phyloP scores from a whole-genome alignment of 805 yeast species.

The Maudiozyma turicensis region DNA sequence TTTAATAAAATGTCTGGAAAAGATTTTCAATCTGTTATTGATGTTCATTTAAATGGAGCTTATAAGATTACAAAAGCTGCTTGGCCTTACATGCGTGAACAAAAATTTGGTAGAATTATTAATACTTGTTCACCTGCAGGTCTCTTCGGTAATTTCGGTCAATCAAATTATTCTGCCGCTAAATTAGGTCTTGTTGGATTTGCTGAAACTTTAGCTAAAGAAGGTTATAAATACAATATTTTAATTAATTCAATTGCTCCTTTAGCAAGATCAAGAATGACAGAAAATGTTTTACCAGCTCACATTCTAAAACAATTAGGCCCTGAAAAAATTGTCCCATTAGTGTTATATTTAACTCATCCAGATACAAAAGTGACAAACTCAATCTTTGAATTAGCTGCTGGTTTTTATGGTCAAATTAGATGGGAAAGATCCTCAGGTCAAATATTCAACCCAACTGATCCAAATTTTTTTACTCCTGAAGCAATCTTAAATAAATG shows the following conservation, averaged over 20 bases:
- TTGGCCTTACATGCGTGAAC: slow-evolving; percentile 82
- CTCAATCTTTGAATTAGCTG: slow-evolving; percentile 85
- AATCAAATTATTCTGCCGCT: slow-evolving; percentile 90
- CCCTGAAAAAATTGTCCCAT: slow-evolving; percentile 88
- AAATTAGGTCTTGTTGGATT: slow-evolving; percentile 84
- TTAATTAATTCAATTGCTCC: slow-evolving; percentile 85
- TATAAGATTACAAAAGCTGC: slow-evolving; percentile 79
- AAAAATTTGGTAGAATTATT: slow-evolving; percentile 77
- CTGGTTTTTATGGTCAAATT: slow-evolving; percentile 84
- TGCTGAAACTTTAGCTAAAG: slow-evolving; percentile 90
- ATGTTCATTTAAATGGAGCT: slow-evolving; percentile 87
- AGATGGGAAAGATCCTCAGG: slow-evolving; percentile 95
- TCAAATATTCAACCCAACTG: slow-evolving; percentile 63
- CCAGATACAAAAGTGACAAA: slow-evolving; percentile 55
- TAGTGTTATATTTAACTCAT: slow-evolving; percentile 72
- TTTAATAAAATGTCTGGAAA: slow-evolving; percentile 78
- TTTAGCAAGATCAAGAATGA: slow-evolving; percentile 92
- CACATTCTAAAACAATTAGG: slow-evolving; percentile 69
- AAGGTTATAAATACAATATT: slow-evolving; percentile 80
- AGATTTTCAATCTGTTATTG: slow-evolving; percentile 70
- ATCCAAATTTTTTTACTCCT: slow-evolving; percentile 60
- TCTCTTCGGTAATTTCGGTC: slow-evolving; percentile 93
- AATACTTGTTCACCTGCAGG: slow-evolving; percentile 98
- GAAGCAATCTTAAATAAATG: slow-evolving; percentile 68
- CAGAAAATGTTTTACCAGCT: slow-evolving; percentile 80